Evolutionary conservation across 2,329 filamentous ascomycete species (phyloP), one percentile per base, ranked within the genome.

Genomic region (Colletotrichum australisinense): DNA sequence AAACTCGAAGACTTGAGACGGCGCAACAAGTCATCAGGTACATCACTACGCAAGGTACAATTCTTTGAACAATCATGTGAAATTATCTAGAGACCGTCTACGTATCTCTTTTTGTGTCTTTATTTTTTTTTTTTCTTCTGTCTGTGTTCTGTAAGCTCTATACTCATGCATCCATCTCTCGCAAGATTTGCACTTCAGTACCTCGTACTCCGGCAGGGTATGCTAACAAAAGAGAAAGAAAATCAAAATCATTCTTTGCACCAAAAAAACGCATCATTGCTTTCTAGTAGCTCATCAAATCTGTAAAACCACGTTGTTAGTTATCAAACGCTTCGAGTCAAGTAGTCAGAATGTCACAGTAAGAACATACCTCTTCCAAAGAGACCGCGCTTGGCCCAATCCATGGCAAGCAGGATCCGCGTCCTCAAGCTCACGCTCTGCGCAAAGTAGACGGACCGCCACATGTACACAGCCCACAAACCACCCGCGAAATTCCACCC

Each of bases 391-490:
- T 98, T 99, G n/a, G 91, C 92, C 97, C 97, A 99, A 82, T 99
- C 97, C 97, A 99, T 98, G 22, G 95, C 95, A 83, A 99, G 87
- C 79, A 99, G 84, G 76, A 95, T 90, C 75, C 96, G 90, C 30
- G 97, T 99, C 77, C 97, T 88, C 73, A 98, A 89, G 83, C 95
- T 98, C 60, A 99, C 97, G 80, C 95, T 98, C 87, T 99, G 95
- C 14, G 97, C 95, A 86, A 99, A 99, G 84, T 99, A 99, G 16
- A 98, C 93, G 76, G 94, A 95, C 75, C 97, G 88, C 97, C 97
- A 99, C 42, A 98, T 90, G 82, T 99, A 99, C 62, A 98, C 96
- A 0, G 95, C 97, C 88, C 97, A 89, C 58, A 99, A 83, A 0
- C 97, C 97, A 63, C 97, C 97, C 1, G 91, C 91, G 70, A 97